Evolutionary conservation across 495 filamentous ascomycete genomes (phyloP), one percentile per base, ranked within the genome.

Genomic region (Hypoxylon subgilvum): DNA sequence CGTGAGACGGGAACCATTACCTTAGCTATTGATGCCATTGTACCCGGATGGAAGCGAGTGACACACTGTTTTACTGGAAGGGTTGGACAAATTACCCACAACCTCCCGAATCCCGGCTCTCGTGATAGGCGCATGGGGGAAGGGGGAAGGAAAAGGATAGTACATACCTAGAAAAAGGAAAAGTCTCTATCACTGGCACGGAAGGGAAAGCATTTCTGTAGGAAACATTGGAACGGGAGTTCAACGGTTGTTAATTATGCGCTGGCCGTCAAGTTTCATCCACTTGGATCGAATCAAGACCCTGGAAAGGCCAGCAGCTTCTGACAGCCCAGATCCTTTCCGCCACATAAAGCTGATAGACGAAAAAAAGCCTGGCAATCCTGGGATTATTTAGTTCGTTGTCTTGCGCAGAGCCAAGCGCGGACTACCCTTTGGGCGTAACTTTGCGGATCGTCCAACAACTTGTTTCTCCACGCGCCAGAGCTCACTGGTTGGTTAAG

Each of bases 241-340:
- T 64, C 42, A 49, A 50, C 43, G 40, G 21, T 66, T 50, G 57
- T n/a, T n/a, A n/a, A n/a, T n/a, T 63, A 68, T 70, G 67, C 67
- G 67, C 67, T 70, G 67, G 67, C 67, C n/a, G 61, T 32, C 51
- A 48, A 68, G 67, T 66, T 70, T 65, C 54, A 65, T 65, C 62
- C 62, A 61, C 65, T 54, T 67, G 67, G 64, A 65, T 69, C 67
- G 65, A 69, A 69, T 69, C 65, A 68, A n/a, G 52, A 59, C 50
- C 67, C 64, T 47, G 61, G 67, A 44, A 67, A 62, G 40, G 44
- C 40, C 55, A 51, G 34, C 50, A 59, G 45, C 63, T 65, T 63
- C 58, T 69, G 57, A 63, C 48, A 57, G 48, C 48, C 58, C 55
- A 67, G 54, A 69, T 69, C 63, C 67, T 63, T 57, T 65, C 57